Evolutionary conservation across 2,329 filamentous ascomycete genomes (phyloP).

Genomic region (Escovopsis sp.): DNA sequence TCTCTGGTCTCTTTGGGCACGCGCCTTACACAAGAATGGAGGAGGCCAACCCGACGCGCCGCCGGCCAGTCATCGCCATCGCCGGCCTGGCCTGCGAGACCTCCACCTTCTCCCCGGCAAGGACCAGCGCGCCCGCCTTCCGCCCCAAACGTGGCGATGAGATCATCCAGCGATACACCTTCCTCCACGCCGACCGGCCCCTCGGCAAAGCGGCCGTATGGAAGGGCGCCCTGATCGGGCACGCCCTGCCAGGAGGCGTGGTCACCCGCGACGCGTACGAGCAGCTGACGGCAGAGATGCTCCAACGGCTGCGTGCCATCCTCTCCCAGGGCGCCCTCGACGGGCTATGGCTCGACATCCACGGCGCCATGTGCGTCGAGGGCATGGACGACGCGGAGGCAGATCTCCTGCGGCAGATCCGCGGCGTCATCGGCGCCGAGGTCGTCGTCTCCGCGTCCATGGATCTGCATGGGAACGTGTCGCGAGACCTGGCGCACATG

Average conservation of each 20-base stretch:
- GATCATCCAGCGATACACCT: slow-evolving; percentile 28
- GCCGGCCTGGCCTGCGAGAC: slow-evolving; percentile 39
- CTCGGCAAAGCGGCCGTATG: slow-evolving; percentile 29
- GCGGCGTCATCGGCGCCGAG: slow-evolving; percentile 26
- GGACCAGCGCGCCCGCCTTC: slow-evolving; percentile 32
- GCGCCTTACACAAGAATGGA: too few relatives aligned
- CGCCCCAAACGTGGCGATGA: slow-evolving; percentile 28
- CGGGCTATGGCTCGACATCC: slow-evolving; percentile 40
- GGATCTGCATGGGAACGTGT: slow-evolving; percentile 41
- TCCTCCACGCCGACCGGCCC: slow-evolving; percentile 24
- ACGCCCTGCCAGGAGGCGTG: slow-evolving; percentile 33
- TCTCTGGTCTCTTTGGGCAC: too few relatives aligned
- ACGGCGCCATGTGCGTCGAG: slow-evolving; percentile 39
- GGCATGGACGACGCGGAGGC: slow-evolving; percentile 31
- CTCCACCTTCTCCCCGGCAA: slow-evolving; percentile 35
- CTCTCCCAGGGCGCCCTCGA: slow-evolving; percentile 19
- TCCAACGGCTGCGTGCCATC: slow-evolving; percentile 23
- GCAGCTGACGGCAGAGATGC: slow-evolving; percentile 24
- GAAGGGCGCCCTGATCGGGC: slow-evolving; percentile 35
- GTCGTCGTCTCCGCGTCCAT: slow-evolving; percentile 37
- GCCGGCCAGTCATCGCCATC: slow-evolving; percentile 29
- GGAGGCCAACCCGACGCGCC: slow-evolving; percentile 3
- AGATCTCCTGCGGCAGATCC: slow-evolving; percentile 29
- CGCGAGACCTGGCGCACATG: slow-evolving; percentile 29
- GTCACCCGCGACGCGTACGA: slow-evolving; percentile 32